A percentile compares a stretch with the other conserved stretches of the same genome.
Evolutionary conservation across 2,329 filamentous ascomycete genomes (phyloP).

Genomic region (Massarina eburnea): DNA sequence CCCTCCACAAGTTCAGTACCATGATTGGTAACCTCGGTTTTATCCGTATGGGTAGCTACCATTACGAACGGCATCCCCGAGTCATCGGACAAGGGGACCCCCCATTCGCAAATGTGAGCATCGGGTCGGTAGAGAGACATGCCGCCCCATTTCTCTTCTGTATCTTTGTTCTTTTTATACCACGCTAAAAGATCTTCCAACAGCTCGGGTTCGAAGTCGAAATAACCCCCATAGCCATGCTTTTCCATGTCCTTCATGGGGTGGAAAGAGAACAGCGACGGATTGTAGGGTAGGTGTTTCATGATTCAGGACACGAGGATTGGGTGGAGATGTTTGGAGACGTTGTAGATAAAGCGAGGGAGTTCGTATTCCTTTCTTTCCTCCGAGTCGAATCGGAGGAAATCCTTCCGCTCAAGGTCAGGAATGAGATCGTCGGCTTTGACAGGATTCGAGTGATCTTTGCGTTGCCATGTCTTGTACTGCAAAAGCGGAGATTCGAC

Average conservation of each 20-base stretch:
- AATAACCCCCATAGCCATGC: background rate
- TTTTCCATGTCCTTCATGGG: background rate
- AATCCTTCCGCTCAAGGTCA: background rate
- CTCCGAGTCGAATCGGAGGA: background rate
- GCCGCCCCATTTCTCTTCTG: background rate
- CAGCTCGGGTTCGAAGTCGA: background rate
- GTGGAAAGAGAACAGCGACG: background rate
- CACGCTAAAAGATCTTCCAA: background rate
- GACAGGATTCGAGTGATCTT: background rate
- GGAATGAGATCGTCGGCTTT: background rate
- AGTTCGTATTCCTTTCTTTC: background rate
- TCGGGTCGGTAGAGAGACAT: slow-evolving; percentile 1
- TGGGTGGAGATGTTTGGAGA: background rate
- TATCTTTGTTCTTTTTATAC: background rate
- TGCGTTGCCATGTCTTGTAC: slow-evolving; percentile 1
- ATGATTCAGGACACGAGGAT: background rate
- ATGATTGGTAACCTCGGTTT: too few species aligned
- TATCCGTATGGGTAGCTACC: too few species aligned
- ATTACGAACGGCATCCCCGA: background rate
- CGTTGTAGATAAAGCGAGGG: background rate
- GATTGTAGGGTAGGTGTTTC: background rate
- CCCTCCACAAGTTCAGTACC: too few species aligned
- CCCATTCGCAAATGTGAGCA: background rate
- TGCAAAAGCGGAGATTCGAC: background rate
- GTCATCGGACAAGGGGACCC: background rate